These are phyloP conservation scores for Aspergillus bridgeri DNA, from an alignment of 495 filamentous ascomycete genomes.

Conservation along the genomic window DNA sequence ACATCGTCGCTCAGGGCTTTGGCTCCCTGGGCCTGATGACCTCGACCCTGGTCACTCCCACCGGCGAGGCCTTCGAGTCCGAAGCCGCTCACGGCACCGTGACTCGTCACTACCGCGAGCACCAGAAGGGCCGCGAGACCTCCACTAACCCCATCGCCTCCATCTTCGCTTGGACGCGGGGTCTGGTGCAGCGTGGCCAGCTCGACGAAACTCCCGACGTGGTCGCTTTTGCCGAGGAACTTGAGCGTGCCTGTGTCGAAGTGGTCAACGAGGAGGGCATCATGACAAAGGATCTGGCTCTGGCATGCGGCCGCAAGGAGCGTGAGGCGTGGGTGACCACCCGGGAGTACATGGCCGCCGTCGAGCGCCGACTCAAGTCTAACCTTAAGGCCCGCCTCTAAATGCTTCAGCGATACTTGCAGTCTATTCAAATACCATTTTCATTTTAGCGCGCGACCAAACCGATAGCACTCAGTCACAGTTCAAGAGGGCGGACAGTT, in stretches of 20 bases:
- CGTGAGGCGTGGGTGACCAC: conserved; percentile 86
- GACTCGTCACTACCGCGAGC: conserved; percentile 96
- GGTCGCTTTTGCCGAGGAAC: conserved; percentile 79
- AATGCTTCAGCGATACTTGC: conserved; percentile 7
- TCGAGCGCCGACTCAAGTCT: conserved; percentile 77
- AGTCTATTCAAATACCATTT: not conserved
- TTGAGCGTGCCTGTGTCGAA: conserved; percentile 93
- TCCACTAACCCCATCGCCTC: conserved; percentile 98
- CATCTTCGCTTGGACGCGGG: conserved; percentile 98
- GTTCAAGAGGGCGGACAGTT: too few relatives aligned
- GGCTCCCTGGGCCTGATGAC: conserved; percentile 98
- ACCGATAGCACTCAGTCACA: conserved; percentile 1
- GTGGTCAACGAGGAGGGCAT: conserved; percentile 89
- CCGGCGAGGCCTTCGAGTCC: conserved; percentile 92
- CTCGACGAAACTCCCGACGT: conserved; percentile 87
- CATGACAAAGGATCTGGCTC: conserved; percentile 98
- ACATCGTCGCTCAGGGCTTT: conserved; percentile 97
- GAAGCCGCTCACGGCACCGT: conserved; percentile 99
- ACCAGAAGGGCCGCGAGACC: conserved; percentile 94
- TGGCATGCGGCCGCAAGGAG: conserved; percentile 82
- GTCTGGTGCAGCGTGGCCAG: conserved; percentile 86
- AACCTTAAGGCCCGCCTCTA: conserved; percentile 50
- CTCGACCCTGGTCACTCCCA: conserved; percentile 90
- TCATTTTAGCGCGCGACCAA: not conserved
- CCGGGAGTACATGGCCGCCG: conserved; percentile 79